phyloP scores from a whole-genome alignment of 371 early-diverging fungal species.

The Syncephalastrum sp. region DNA sequence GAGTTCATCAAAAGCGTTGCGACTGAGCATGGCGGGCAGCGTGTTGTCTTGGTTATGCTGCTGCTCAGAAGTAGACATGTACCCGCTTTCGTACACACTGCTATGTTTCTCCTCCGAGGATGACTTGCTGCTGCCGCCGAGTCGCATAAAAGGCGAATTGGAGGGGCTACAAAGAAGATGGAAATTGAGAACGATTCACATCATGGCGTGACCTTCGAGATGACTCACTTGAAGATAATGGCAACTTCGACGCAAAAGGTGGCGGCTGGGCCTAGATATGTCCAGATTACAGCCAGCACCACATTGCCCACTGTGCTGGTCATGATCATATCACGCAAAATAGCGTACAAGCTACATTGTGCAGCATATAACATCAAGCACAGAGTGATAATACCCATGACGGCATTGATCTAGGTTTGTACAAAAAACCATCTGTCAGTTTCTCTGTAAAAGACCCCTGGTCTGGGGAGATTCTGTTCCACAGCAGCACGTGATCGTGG shows the following conservation, averaged over 20 bases:
- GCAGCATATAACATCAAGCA: conserved; percentile 17
- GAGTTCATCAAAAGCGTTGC: conserved; percentile 12
- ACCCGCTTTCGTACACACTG: not conserved
- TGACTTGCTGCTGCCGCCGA: not conserved
- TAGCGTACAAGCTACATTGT: conserved; percentile 17
- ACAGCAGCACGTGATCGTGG: not conserved
- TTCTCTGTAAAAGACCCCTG: not conserved
- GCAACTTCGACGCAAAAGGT: conserved; percentile 16
- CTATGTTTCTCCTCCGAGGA: conserved; percentile 1
- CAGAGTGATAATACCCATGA: conserved; percentile 11
- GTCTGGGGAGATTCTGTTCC: not conserved
- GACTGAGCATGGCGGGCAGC: conserved; percentile 6
- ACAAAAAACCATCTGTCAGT: not conserved
- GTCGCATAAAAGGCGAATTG: not conserved
- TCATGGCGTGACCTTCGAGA: not conserved
- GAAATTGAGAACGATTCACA: not conserved
- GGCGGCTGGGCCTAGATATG: conserved; percentile 16
- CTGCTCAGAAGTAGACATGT: not conserved
- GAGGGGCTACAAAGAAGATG: conserved; percentile 6
- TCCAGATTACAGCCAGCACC: conserved; percentile 21
- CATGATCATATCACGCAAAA: conserved; percentile 20
- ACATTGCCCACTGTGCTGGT: conserved; percentile 14
- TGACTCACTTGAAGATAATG: conserved; percentile 19
- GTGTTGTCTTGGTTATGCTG: conserved; percentile 3
- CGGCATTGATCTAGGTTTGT: conserved; percentile 14